Evolutionary conservation across 2,329 filamentous ascomycete species (phyloP), one percentile per base, ranked within the genome.

Genomic region (Colletotrichum sp.): DNA sequence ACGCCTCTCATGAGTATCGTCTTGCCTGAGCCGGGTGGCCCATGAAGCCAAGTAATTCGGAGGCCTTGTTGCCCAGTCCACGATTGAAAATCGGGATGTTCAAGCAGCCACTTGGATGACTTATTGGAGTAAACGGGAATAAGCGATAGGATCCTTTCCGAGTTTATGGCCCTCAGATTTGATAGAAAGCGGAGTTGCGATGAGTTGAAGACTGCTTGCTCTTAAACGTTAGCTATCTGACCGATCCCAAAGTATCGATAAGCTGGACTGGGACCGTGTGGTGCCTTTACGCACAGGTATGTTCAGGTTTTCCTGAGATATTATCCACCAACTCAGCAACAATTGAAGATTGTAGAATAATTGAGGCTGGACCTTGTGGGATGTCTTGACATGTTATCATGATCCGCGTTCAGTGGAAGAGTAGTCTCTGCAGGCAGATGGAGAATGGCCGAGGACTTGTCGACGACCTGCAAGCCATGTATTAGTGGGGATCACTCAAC

Each of bases 81-180:
- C 5, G 3, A 48, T 48, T n/a, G 3, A 2, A 48, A n/a, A 12
- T 48, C 5, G 1, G 18, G 38, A 48, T 48, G 9, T 48, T n/a
- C 9, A 1, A 48, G 18, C 38, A 48, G 38, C 38, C 38, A 48
- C 9, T 48, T 48, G 38, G 38, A 48, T 0, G 38, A 48, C 38
- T 48, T 48, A 2, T 48, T 48, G 0, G 2, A 6, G 38, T 43
- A 1, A 43, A 43, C 38, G 38, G 18, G 38, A 12, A n/a, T 6
- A 0, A 43, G 5, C 9, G 18, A 43, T 43, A 43, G 9, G 38
- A 2, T 0, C 1, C 18, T 43, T 6, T 12, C 9, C 18, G 38
- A 0, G 5, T 48, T 18, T n/a, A 1, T n/a, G 18, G 18, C 0
- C n/a, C 38, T n/a, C 18, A 48, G 18, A 48, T 0, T n/a, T 2